Evolutionary conservation across 495 filamentous ascomycete species (phyloP), one percentile per base, ranked within the genome.

Genomic region (Penicillium paradoxum): DNA sequence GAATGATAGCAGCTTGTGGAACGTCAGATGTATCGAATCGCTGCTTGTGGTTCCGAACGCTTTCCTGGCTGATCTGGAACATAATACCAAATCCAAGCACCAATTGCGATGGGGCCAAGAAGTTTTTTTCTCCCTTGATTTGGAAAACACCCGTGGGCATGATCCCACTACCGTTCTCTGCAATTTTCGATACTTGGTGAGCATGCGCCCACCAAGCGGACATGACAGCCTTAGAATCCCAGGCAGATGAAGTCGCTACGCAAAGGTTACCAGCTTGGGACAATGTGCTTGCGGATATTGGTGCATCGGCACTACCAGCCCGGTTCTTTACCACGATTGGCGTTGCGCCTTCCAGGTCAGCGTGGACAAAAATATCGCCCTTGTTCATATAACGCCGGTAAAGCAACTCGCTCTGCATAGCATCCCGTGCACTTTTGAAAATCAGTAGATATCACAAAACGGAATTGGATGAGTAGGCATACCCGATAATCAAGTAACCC

Each of bases 191-290:
- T 0, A 97, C 89, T 62, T 97, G 91, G 50, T 89, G 83, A 11
- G 87, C 84, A 43, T 84, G 79, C 0, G 90, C 91, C 93, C 93
- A 98, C 83, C 87, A 98, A 13, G 92, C 91, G 6, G 86, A 83
- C 90, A 97, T 95, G 9, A 87, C 83, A 5, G 90, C 91, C 70
- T 97, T 98, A 0, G 88, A 91, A 45, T 97, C 93, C 93, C 93
- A 98, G 1, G 91, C 91, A 41, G 68, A 84, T 1, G 90, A 96
- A 27, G 88, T 88, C 41, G 86, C 83, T 22, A 97, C 88, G 2
- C 85, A 84, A 15, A 97, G 63, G 45, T 82, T 86, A 1, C 93
- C 93, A 13, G 93, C 92, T 69, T 98, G 93, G 0, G 88, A 86
- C 6, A 98, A 72, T 0, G 93, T 97, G 7, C 88, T 89, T 5